Evolutionary conservation across 352 stramenopile species (phyloP).

Genomic region (Elongisporangium prolatum): DNA sequence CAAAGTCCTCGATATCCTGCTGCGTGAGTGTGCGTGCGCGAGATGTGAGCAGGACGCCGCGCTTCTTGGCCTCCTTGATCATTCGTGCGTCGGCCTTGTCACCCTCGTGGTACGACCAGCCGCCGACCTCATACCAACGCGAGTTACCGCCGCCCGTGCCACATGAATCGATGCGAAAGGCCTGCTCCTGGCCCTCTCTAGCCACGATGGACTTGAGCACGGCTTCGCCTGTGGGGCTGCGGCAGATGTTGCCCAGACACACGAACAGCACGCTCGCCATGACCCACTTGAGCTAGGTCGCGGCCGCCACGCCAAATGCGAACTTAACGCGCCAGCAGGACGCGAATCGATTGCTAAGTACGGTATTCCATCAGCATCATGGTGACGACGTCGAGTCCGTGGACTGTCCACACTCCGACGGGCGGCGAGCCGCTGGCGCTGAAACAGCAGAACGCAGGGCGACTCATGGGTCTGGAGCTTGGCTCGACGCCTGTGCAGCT

Average conservation of each 20-base stretch:
- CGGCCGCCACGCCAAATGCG: not conserved
- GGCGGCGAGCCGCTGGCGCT: not conserved
- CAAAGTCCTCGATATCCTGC: constrained; percentile 74
- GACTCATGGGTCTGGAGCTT: not conserved
- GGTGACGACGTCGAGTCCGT: not conserved
- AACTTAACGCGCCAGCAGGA: not conserved
- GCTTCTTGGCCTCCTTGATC: constrained; percentile 80
- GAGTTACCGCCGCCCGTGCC: constrained; percentile 80
- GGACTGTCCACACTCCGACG: not conserved
- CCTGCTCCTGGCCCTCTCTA: constrained; percentile 13
- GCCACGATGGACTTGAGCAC: constrained; percentile 82
- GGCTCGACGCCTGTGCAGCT: not conserved
- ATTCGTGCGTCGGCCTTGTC: constrained; percentile 81
- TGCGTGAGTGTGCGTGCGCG: constrained; percentile 65
- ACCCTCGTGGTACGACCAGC: constrained; percentile 86
- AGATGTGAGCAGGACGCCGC: constrained; percentile 78
- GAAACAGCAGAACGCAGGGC: not conserved
- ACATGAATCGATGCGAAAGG: constrained; percentile 79
- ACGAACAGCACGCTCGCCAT: constrained; percentile 85
- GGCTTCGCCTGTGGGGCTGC: constrained; percentile 73
- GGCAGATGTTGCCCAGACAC: constrained; percentile 90
- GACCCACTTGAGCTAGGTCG: not conserved
- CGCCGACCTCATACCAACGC: constrained; percentile 69
- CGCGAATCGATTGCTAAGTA: not conserved
- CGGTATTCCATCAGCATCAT: not conserved